Base-by-base conservation (phyloP, 2,329 filamentous ascomycete species). In the Plenodomus biglobosus region DNA sequence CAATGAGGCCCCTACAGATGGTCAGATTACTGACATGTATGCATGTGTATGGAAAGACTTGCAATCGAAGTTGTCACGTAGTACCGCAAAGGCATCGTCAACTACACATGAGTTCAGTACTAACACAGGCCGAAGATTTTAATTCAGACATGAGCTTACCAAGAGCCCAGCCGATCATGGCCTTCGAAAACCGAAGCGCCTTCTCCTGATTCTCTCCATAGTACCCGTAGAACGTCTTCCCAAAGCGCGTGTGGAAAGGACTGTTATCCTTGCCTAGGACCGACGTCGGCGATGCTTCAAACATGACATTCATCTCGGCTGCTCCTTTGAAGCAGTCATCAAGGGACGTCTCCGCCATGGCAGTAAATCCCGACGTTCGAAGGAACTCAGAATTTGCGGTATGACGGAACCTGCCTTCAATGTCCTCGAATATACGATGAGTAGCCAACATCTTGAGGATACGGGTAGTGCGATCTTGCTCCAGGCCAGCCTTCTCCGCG, bases 391-490 rank as follows among this genome's bases (percentile, higher is more conserved):
- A 41, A 15, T 21, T 18, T 2, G 40, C 37, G 19, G 50, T 51
- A 22, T 54, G 51, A 10, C 44, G 35, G 21, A 51, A 54, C 16
- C n/a, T 36, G n/a, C 40, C 47, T 15, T 44, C n/a, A 8, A 52
- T 50, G 45, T 66, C 56, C 27, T 58, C 27, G 38, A 66, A 65
- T 22, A 61, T 51, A 22, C 58, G 56, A 13, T 53, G 53, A 2
- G 63, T 61, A 3, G 56, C 57, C 15, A 67, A 43, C 19, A 61
- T 42, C 30, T 56, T 58, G 21, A 67, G 38, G 11, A 66, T 46
- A 0, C 53, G 44, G 3, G 42, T 52, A 3, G 51, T 42, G 8
- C 61, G 56, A 32, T 60, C 57, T 45, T 47, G 48, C 39, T 66
- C 61, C 46, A 67, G 59, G 1, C 52, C 53, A 6, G 53, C 54